These are phyloP conservation scores for Solanum chaucha DNA, from an alignment of 257 asterid genomes.

Conservation along the genomic window DNA sequence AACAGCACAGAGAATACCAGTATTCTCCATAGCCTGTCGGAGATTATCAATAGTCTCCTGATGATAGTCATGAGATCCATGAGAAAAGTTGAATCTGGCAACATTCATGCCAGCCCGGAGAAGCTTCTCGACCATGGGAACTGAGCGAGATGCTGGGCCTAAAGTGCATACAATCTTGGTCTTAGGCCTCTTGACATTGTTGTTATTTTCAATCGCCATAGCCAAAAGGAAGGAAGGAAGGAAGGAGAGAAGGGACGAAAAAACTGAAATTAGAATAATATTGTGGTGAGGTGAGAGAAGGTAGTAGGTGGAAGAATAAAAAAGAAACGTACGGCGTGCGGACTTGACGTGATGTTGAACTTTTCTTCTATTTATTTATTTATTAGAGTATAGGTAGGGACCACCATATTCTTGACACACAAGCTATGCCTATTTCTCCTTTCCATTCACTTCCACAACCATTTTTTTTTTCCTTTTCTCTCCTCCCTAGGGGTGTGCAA, in stretches of 20 bases:
- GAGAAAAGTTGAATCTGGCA: slow-evolving; percentile 69
- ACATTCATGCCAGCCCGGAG: slow-evolving; percentile 69
- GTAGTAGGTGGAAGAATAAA: background rate
- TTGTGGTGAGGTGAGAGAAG: background rate
- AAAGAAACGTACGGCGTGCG: background rate
- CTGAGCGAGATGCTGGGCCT: slow-evolving; percentile 70
- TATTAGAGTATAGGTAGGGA: no score
- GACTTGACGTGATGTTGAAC: slow-evolving; percentile 2
- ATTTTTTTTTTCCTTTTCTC: no score
- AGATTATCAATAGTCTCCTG: slow-evolving; percentile 74
- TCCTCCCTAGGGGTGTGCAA: no score
- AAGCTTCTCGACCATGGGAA: slow-evolving; percentile 61
- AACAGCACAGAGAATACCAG: slow-evolving; percentile 68
- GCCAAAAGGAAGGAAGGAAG: background rate
- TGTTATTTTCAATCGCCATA: background rate
- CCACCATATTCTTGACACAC: no score
- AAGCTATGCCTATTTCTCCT: no score
- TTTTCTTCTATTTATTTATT: background rate
- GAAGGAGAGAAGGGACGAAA: background rate
- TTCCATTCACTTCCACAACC: no score
- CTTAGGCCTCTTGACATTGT: slow-evolving; percentile 30
- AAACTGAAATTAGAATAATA: background rate
- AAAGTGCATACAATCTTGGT: slow-evolving; percentile 71
- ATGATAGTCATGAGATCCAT: slow-evolving; percentile 63
- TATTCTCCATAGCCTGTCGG: slow-evolving; percentile 54